These are phyloP conservation scores for Talaromyces atroroseus DNA, from an alignment of 2,329 filamentous ascomycete species.

Conservation along the genomic window DNA sequence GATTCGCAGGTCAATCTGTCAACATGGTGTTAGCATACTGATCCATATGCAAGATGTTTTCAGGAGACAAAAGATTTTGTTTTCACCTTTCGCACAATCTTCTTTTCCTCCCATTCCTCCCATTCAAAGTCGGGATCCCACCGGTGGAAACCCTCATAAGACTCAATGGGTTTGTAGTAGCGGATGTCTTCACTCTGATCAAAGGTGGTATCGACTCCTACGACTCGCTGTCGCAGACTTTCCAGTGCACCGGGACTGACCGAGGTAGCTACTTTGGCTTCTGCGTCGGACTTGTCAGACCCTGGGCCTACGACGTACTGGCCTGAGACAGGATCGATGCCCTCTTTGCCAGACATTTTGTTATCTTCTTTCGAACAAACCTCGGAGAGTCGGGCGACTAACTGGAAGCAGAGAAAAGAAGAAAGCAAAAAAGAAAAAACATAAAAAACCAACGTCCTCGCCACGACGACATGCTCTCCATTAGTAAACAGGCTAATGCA, in stretches of 20 bases:
- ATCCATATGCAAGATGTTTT: not conserved
- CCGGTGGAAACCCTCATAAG: constrained; percentile 45
- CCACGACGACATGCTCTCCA: not conserved
- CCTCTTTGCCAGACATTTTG: constrained; percentile 6
- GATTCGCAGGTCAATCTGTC: constrained; percentile 36
- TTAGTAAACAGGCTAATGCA: not conserved
- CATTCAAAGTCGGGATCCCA: constrained; percentile 46
- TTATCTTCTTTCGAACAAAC: not conserved
- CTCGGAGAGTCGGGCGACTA: not conserved
- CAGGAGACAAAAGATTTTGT: not conserved
- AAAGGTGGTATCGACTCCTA: constrained; percentile 25
- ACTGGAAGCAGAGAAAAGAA: not conserved
- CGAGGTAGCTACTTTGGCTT: constrained; percentile 10
- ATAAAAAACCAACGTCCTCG: not conserved
- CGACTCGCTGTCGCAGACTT: constrained; percentile 3
- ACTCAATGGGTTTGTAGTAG: constrained; percentile 34
- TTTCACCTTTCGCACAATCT: constrained; percentile 32
- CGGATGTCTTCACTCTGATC: constrained; percentile 31
- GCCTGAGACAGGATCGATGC: not conserved
- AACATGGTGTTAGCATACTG: not conserved
- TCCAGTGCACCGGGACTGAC: not conserved
- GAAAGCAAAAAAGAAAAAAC: too few relatives aligned
- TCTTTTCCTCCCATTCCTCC: constrained; percentile 40
- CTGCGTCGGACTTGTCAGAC: constrained; percentile 2
- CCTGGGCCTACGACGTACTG: not conserved